Evolutionary conservation across 345 rosid species (phyloP), one percentile per base, ranked within the genome.

Genomic region (Isatis tinctoria): DNA sequence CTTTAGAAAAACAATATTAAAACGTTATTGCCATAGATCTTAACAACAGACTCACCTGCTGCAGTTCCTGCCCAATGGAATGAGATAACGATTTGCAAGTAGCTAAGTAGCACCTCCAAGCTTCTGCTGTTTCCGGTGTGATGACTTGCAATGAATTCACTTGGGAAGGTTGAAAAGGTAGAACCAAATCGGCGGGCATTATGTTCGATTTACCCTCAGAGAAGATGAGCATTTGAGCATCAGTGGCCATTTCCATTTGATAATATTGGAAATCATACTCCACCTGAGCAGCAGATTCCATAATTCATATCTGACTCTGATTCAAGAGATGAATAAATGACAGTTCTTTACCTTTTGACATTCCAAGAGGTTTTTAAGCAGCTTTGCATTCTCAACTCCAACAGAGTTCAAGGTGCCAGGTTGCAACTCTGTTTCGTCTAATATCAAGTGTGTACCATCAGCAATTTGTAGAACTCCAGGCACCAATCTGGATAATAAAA

Each of bases 61-160:
- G 90, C 79, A 95, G 74, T 13, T 90, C 97, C 60, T 87, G 52
- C 18, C 80, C 91, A 39, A 92, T 85, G 30, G 90, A 65, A 85
- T 90, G 97, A 0, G 96, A 74, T 80, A 90, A 60, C 8, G 88
- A 81, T 81, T 90, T 86, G 71, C 88, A 82, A 53, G 90, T 81
- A 58, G 93, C 87, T 80, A 95, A 77, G 85, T 90, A 95, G 84
- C 91, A 92, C 71, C 97, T 92, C 97, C 97, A 95, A 65, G 93
- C 85, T 35, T 86, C 83, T 17, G 70, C 68, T 35, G 82, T 57
- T 78, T 90, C 91, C 8, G 82, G 70, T 59, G 79, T 49, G 36
- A 78, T 86, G 27, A 37, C 82, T 71, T 83, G 86, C 3, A 65
- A 10, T 16, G 80, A 54, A 70, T 74, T 76, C 3, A 69, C 78